A percentile compares a stretch with the other conserved stretches of the same genome.
Evolutionary conservation across 306 rosid genomes (phyloP).

Genomic region (Dryas alaskensis): DNA sequence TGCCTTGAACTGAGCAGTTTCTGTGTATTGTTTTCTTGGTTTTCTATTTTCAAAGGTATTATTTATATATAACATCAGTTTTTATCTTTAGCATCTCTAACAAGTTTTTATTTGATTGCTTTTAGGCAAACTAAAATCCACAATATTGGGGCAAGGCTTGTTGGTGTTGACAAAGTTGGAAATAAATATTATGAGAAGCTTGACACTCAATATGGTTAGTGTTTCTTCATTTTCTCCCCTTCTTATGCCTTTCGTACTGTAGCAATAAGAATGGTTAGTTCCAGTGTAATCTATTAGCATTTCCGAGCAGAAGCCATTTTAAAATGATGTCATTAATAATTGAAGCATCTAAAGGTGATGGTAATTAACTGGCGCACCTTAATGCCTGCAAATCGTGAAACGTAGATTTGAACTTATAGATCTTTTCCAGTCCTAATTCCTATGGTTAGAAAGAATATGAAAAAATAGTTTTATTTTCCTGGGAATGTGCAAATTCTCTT

Average conservation of each 20-base stretch:
- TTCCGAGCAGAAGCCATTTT: constrained; percentile 9
- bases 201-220: constrained; percentile 66
- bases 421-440: background rate
- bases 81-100: constrained; percentile 19
- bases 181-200: constrained; percentile 85
- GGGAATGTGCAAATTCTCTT: background rate
- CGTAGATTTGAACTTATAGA: background rate
- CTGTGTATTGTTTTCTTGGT: background rate
- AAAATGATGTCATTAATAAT: background rate
- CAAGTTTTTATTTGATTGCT: constrained; percentile 32
- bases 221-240: background rate
- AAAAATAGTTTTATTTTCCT: background rate
- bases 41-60: background rate
- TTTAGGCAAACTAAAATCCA: constrained; percentile 96
- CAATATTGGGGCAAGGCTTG: constrained; percentile 80
- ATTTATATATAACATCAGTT: background rate
- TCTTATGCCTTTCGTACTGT: background rate
- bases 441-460: background rate
- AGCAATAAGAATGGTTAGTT: background rate
- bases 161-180: constrained; percentile 91
- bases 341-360: background rate
- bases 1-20: background rate
- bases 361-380: background rate
- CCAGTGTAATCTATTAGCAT: background rate
- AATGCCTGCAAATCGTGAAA: constrained; percentile 1